Percentiles rank a stretch among this genome's conserved stretches.
Evolutionary conservation across 176 grass and related monocot genomes (phyloP).

Genomic region (Paspalum notatum): DNA sequence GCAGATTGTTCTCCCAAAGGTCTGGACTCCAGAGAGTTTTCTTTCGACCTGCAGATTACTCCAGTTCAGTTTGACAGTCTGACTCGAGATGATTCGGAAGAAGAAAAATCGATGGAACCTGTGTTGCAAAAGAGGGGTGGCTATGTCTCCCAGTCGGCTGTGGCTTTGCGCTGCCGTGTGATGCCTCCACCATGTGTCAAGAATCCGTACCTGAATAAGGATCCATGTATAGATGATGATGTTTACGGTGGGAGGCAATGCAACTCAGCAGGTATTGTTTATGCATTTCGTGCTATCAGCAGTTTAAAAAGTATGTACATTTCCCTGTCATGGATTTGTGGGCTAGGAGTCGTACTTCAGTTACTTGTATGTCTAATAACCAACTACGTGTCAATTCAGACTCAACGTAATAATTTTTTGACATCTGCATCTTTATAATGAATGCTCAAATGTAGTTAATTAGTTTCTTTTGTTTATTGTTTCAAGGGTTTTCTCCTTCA

Average conservation of each 20-base stretch:
- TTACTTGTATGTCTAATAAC: background rate
- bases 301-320: slow-evolving; percentile 9
- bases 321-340: background rate
- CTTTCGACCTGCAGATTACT: slow-evolving; percentile 43
- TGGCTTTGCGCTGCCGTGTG: slow-evolving; percentile 79
- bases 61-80: slow-evolving; percentile 46
- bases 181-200: slow-evolving; percentile 90
- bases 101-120: slow-evolving; percentile 31
- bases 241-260: slow-evolving; percentile 65
- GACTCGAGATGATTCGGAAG: slow-evolving; percentile 39
- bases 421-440: background rate
- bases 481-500: slow-evolving; percentile 66
- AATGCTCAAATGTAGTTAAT: background rate
- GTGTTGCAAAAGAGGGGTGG: slow-evolving; percentile 51
- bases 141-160: slow-evolving; percentile 80
- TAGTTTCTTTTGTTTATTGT: background rate
- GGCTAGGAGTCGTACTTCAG: background rate
- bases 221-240: slow-evolving; percentile 50
- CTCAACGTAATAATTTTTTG: background rate
- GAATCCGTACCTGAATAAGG: slow-evolving; percentile 64
- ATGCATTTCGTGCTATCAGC: background rate
- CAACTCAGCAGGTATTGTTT: slow-evolving; percentile 71
- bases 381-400: background rate
- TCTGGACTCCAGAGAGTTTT: slow-evolving; percentile 7
- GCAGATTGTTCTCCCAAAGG: slow-evolving; percentile 60